Percentiles rank a stretch among this genome's conserved stretches.
These are phyloP conservation scores for Phytophthora fragariaefolia DNA, from an alignment of 352 stramenopile species.

Conservation along the genomic window DNA sequence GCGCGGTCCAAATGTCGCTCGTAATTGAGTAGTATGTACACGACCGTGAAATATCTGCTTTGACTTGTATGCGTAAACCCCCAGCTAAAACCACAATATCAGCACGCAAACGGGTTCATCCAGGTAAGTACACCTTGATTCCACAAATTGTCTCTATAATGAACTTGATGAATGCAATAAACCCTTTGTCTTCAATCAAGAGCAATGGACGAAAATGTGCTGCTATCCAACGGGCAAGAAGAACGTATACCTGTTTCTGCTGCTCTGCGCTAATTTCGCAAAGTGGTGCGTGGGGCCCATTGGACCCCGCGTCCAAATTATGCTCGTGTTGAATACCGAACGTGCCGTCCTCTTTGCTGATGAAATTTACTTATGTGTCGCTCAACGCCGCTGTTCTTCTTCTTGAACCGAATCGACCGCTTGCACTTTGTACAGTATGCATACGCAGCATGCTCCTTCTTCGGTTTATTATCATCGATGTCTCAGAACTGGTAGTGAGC, in stretches of 20 bases:
- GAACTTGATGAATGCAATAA: conserved; percentile 13
- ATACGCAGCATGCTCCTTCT: conserved; percentile 8
- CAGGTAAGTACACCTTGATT: neutral
- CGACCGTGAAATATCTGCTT: neutral
- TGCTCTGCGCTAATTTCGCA: neutral
- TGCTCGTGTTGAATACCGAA: neutral
- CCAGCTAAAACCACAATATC: neutral
- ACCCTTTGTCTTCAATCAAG: conserved; percentile 13
- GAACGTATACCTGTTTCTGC: conserved; percentile 2
- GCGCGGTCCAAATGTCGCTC: conserved; percentile 22
- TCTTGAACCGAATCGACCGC: neutral
- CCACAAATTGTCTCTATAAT: conserved; percentile 6
- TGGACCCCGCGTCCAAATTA: neutral
- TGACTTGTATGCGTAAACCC: neutral
- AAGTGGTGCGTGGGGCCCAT: neutral
- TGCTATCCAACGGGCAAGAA: conserved; percentile 15
- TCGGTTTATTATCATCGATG: neutral
- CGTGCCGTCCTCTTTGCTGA: neutral
- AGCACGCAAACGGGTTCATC: neutral
- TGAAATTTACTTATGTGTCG: neutral
- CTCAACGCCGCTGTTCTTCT: neutral
- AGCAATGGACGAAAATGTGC: conserved; percentile 11
- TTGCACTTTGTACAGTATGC: conserved; percentile 12
- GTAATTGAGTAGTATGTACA: conserved; percentile 19
- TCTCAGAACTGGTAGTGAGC: neutral